These are phyloP conservation scores for Alternaria viburni DNA, from an alignment of 2,329 filamentous ascomycete genomes.

Conservation along the genomic window DNA sequence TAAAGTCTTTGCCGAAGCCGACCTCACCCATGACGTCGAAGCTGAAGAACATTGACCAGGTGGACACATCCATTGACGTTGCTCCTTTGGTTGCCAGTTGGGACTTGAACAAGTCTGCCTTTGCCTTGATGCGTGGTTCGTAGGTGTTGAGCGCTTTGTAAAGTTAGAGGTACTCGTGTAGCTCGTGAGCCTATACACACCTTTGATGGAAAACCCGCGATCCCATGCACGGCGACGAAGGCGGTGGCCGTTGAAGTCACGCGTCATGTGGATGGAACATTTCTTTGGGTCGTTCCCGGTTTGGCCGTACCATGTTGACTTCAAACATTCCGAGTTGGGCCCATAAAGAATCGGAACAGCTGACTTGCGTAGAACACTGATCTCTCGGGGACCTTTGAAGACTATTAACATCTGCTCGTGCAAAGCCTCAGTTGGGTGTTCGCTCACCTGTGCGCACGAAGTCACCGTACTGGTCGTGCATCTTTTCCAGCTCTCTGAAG, in stretches of 20 bases:
- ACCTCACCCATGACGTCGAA: conserved; percentile 43
- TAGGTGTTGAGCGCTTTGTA: conserved; percentile 28
- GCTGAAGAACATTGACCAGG: conserved; percentile 36
- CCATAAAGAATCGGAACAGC: conserved; percentile 31
- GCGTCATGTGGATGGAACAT: conserved; percentile 29
- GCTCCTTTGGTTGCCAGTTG: conserved; percentile 19
- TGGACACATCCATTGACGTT: conserved; percentile 29
- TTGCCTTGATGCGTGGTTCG: conserved; percentile 32
- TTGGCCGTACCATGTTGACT: conserved; percentile 37
- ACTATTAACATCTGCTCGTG: not conserved
- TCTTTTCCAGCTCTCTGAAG: conserved; percentile 32
- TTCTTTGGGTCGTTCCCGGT: conserved; percentile 27
- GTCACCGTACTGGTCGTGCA: conserved; percentile 44
- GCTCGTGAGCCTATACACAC: conserved; percentile 4
- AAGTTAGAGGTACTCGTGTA: not conserved
- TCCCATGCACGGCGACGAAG: conserved; percentile 36
- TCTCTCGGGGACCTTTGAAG: conserved; percentile 29
- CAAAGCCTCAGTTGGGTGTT: not conserved
- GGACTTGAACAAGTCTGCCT: conserved; percentile 26
- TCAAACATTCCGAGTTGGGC: conserved; percentile 28
- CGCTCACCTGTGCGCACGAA: conserved; percentile 43
- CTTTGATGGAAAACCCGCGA: conserved; percentile 35
- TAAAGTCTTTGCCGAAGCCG: conserved; percentile 35
- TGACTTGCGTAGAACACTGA: conserved; percentile 26
- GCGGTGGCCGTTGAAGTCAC: conserved; percentile 28